Evolutionary conservation across 306 rosid species (phyloP).

Genomic region (Oemleria cerasiformis): DNA sequence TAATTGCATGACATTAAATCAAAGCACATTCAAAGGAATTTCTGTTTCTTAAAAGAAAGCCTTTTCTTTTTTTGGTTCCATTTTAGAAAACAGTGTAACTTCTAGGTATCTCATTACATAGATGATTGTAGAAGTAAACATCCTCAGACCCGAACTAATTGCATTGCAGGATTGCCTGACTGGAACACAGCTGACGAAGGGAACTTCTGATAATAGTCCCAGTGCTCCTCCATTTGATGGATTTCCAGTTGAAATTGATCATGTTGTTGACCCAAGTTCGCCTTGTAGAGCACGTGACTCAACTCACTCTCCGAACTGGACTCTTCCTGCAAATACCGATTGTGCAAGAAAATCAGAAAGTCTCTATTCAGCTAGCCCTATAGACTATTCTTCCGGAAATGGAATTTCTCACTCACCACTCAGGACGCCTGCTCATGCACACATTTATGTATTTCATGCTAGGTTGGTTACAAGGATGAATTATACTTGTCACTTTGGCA

Average conservation of each 20-base stretch:
- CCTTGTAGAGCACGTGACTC: background rate
- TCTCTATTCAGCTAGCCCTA: background rate
- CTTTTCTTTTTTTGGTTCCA: background rate
- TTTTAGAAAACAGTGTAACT: background rate
- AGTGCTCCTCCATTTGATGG: constrained; percentile 30
- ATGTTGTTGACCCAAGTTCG: constrained; percentile 8
- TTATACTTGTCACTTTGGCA: background rate
- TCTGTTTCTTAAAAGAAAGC: background rate
- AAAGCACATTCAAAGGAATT: background rate
- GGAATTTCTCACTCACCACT: constrained; percentile 6
- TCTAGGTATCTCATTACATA: background rate
- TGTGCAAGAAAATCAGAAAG: constrained; percentile 7
- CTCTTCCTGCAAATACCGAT: background rate
- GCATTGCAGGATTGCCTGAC: background rate
- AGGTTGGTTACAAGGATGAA: constrained; percentile 24
- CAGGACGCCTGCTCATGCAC: constrained; percentile 21
- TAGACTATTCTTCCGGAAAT: background rate
- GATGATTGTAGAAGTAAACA: background rate
- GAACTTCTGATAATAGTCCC: constrained; percentile 1
- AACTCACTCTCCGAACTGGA: background rate
- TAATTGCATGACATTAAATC: background rate
- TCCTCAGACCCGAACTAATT: too few relatives aligned
- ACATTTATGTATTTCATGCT: constrained; percentile 18
- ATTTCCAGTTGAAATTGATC: background rate
- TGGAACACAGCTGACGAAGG: background rate